Conservation (phyloP, 306 rosid species). For the Acacia melanoxylon region DNA sequence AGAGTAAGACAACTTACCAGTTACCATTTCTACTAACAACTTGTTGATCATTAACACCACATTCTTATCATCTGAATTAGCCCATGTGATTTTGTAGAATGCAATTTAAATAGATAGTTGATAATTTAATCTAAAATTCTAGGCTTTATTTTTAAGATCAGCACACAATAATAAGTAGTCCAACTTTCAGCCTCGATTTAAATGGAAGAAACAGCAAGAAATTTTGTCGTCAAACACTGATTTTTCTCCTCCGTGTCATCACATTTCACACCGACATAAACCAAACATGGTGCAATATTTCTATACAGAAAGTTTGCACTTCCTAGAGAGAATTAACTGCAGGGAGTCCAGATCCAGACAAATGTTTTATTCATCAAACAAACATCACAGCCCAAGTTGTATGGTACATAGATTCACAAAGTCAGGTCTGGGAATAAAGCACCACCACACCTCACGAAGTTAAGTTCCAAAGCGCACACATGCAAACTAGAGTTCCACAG, state of each 20-base stretch:
- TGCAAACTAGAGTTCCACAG: slow-evolving; percentile 23
- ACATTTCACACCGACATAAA: not conserved
- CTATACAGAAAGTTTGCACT: not conserved
- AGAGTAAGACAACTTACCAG: accelerated
- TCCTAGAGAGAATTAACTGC: not conserved
- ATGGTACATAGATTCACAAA: slow-evolving; percentile 36
- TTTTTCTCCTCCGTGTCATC: not conserved
- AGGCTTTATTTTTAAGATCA: too few relatives aligned
- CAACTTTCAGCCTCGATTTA: not conserved
- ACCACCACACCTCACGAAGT: slow-evolving; percentile 19
- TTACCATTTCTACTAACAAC: too few relatives aligned
- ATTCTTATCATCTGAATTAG: too few relatives aligned
- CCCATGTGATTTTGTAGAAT: too few relatives aligned
- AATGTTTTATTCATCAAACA: slow-evolving; percentile 26
- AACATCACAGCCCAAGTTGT: slow-evolving; percentile 33
- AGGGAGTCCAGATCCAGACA: slow-evolving; percentile 23
- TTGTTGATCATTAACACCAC: too few relatives aligned
- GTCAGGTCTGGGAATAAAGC: slow-evolving; percentile 34
- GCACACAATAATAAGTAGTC: not conserved
- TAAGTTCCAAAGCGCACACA: slow-evolving; percentile 27
- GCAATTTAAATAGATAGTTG: too few relatives aligned
- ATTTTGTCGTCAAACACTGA: not conserved
- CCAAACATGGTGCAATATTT: not conserved
- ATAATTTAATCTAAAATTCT: not conserved
- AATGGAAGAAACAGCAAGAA: too few relatives aligned